A percentile compares a stretch with the other conserved stretches of the same genome.
phyloP scores from a whole-genome alignment of 768 basidiomycete species.

The Mycena olivaceomarginata region DNA sequence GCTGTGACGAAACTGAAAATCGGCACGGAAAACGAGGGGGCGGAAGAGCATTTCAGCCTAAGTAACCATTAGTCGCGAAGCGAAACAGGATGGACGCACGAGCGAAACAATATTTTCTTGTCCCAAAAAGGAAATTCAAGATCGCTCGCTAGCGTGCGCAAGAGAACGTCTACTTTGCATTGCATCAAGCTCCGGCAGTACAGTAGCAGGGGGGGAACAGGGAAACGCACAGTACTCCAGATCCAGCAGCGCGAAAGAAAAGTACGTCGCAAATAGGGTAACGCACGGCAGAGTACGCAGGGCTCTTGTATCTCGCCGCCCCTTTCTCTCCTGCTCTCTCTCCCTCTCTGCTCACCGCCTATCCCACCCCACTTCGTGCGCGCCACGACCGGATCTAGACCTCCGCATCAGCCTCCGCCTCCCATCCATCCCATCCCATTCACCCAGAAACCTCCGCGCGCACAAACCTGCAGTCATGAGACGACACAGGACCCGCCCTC shows the following conservation, averaged over 20 bases:
- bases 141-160: not conserved
- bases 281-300: not conserved
- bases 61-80: not conserved
- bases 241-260: not conserved
- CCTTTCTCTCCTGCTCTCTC: not conserved
- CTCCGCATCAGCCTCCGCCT: not conserved
- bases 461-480: not conserved
- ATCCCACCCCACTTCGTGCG: not conserved
- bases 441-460: not conserved
- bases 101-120: not conserved
- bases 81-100: not conserved
- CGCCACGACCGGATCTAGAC: not conserved
- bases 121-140: not conserved
- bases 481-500: not conserved
- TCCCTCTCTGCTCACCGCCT: not conserved
- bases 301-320: slow-evolving; percentile 3
- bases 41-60: not conserved
- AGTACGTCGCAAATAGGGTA: not conserved
- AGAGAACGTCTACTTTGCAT: not conserved
- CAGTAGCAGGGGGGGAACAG: not conserved
- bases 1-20: not conserved
- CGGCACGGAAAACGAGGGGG: not conserved
- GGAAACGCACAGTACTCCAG: not conserved
- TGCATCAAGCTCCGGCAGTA: not conserved
- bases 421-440: not conserved